phyloP scores from a whole-genome alignment of 495 filamentous ascomycete species.

The Xylaria intraflava region DNA sequence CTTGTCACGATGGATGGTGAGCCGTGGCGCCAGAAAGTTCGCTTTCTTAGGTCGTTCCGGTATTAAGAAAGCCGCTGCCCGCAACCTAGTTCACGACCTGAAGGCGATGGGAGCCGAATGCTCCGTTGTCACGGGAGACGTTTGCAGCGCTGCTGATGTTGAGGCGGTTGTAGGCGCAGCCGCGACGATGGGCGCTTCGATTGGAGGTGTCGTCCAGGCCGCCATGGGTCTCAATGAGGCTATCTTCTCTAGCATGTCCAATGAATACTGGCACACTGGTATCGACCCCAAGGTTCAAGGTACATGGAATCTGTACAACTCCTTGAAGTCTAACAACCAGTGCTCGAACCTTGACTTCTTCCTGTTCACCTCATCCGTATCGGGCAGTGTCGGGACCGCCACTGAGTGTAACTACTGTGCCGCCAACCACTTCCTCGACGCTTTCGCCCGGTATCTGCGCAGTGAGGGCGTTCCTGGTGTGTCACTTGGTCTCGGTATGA shows the following conservation, averaged over 20 bases:
- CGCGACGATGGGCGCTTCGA: neutral
- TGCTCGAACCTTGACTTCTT: slow-evolving; percentile 28
- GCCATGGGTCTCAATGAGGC: slow-evolving; percentile 41
- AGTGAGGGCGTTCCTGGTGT: slow-evolving; percentile 16
- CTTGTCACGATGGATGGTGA: slow-evolving; percentile 50
- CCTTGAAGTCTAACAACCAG: slow-evolving; percentile 10
- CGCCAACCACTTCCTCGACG: slow-evolving; percentile 32
- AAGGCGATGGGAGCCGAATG: slow-evolving; percentile 14
- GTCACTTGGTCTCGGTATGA: slow-evolving; percentile 19
- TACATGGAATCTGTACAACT: slow-evolving; percentile 28
- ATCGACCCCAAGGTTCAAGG: slow-evolving; percentile 40
- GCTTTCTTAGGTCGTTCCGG: slow-evolving; percentile 46
- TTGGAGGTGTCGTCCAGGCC: slow-evolving; percentile 24
- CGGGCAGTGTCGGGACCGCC: slow-evolving; percentile 24
- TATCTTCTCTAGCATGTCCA: slow-evolving; percentile 36
- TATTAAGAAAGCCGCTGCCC: slow-evolving; percentile 12
- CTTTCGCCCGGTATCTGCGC: slow-evolving; percentile 28
- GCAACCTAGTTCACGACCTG: slow-evolving; percentile 28
- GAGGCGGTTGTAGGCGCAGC: neutral
- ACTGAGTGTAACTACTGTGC: slow-evolving; percentile 37
- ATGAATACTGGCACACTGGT: slow-evolving; percentile 28
- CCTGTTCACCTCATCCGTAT: slow-evolving; percentile 29
- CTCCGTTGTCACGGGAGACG: slow-evolving; percentile 20
- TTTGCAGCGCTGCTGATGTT: slow-evolving; percentile 2
- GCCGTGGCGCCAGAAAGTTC: slow-evolving; percentile 47